Conservation (phyloP, 768 basidiomycete species). For the Pleurotus giganteus region DNA sequence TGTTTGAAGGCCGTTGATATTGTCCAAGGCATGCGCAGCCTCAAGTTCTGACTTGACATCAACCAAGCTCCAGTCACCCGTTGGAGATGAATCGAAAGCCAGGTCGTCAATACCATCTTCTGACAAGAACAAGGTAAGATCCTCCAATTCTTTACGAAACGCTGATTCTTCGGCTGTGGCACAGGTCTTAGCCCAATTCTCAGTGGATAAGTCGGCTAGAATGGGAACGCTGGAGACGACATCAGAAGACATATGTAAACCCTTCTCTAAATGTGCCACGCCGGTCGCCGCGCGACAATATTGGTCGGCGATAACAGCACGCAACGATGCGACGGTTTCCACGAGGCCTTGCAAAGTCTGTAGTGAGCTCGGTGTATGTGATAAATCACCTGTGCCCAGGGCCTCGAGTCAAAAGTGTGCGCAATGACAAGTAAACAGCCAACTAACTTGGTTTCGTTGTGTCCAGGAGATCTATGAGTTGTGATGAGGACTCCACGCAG, state of each 20-base stretch:
- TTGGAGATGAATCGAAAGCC: neutral
- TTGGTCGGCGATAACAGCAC: neutral
- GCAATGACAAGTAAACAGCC: neutral
- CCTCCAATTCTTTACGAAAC: conserved; percentile 14
- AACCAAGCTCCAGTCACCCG: neutral
- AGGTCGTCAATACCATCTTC: neutral
- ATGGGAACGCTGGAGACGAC: neutral
- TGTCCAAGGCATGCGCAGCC: conserved; percentile 30
- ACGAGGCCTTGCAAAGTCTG: neutral
- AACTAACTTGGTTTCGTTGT: neutral
- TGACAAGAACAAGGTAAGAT: neutral
- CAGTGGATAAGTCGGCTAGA: neutral
- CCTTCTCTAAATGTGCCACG: neutral
- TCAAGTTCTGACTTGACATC: conserved; percentile 22
- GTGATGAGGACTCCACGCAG: neutral
- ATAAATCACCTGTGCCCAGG: too few species aligned
- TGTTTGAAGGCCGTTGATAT: conserved; percentile 20
- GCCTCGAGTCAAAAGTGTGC: neutral
- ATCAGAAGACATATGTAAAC: neutral
- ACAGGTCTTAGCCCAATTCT: neutral
- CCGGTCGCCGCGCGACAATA: neutral
- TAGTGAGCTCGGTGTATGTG: neutral
- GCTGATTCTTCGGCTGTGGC: conserved; percentile 13
- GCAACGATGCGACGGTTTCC: neutral
- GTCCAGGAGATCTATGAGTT: neutral